Conservation (phyloP, 2,329 filamentous ascomycete genomes). For the Chaetomium globosum region DNA sequence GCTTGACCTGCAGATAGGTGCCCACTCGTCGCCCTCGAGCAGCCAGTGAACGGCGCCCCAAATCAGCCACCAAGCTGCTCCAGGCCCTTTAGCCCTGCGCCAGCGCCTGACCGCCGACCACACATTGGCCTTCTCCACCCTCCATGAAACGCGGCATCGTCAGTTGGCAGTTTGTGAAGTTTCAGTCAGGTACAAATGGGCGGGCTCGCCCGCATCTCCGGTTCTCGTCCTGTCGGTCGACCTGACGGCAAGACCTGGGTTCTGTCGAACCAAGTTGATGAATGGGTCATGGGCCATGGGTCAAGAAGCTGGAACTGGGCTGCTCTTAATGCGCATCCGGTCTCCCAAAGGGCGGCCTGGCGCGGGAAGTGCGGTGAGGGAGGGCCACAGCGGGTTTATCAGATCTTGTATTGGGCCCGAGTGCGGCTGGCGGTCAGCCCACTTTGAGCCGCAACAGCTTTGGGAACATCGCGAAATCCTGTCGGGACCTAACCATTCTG, state of each 20-base stretch:
- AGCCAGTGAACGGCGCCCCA: slow-evolving; percentile 31
- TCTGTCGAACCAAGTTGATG: not conserved
- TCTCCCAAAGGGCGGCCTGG: not conserved
- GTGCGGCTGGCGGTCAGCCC: not conserved
- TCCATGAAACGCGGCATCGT: slow-evolving; percentile 8
- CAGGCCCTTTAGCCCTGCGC: slow-evolving; percentile 21
- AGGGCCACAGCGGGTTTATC: not conserved
- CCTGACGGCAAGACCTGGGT: not conserved
- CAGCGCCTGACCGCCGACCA: slow-evolving; percentile 16
- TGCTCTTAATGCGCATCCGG: not conserved
- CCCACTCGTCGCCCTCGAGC: slow-evolving; percentile 29
- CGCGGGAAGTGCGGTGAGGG: not conserved
- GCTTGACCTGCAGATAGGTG: slow-evolving; percentile 28
- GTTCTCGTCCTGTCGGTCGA: not conserved
- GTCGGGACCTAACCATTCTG: not conserved
- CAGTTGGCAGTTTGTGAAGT: slow-evolving; percentile 24
- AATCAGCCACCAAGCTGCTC: slow-evolving; percentile 27
- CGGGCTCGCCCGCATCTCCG: slow-evolving; percentile 15
- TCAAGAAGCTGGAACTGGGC: not conserved
- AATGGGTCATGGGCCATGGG: not conserved
- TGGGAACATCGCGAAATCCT: not conserved
- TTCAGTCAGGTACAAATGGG: slow-evolving; percentile 32
- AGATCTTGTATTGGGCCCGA: not conserved
- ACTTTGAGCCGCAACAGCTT: not conserved
- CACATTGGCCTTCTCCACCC: slow-evolving; percentile 16